phyloP scores from a whole-genome alignment of 2,329 filamentous ascomycete genomes.

The Ceratocystis cubensis region DNA sequence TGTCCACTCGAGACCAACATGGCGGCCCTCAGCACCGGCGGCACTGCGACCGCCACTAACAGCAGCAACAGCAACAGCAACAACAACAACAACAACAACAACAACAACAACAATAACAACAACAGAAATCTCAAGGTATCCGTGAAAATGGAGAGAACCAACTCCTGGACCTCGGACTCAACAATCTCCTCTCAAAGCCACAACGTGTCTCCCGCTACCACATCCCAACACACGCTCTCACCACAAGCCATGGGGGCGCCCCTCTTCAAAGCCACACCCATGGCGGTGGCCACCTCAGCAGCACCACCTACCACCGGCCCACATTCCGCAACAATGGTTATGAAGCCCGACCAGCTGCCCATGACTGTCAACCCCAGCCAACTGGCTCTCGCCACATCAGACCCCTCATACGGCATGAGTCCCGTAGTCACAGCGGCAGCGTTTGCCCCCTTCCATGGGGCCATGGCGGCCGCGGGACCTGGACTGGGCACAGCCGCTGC shows the following conservation, averaged over 20 bases:
- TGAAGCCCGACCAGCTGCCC: conserved; percentile 7
- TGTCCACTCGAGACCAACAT: not conserved
- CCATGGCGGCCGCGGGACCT: not conserved
- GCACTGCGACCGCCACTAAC: not conserved
- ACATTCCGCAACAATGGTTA: not conserved
- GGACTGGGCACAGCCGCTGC: not conserved
- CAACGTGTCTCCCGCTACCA: not conserved
- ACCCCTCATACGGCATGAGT: not conserved
- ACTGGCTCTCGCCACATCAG: conserved; percentile 3
- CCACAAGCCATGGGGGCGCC: not conserved
- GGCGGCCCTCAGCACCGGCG: not conserved
- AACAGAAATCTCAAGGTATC: conserved; percentile 1
- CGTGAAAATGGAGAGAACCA: conserved; percentile 11
- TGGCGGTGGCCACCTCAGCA: not conserved
- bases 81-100: no score
- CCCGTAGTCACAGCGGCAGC: not conserved
- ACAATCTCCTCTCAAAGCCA: conserved; percentile 3
- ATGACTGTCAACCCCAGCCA: conserved; percentile 18
- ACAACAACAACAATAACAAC: not conserved
- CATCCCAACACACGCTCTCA: conserved; percentile 4
- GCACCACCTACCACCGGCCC: not conserved
- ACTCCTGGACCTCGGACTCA: conserved; percentile 9
- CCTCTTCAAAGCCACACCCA: not conserved
- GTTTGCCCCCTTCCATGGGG: not conserved
- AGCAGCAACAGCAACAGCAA: not conserved